Base-by-base conservation (phyloP, 257 asterid genomes). In the Solanum chiquidenum region DNA sequence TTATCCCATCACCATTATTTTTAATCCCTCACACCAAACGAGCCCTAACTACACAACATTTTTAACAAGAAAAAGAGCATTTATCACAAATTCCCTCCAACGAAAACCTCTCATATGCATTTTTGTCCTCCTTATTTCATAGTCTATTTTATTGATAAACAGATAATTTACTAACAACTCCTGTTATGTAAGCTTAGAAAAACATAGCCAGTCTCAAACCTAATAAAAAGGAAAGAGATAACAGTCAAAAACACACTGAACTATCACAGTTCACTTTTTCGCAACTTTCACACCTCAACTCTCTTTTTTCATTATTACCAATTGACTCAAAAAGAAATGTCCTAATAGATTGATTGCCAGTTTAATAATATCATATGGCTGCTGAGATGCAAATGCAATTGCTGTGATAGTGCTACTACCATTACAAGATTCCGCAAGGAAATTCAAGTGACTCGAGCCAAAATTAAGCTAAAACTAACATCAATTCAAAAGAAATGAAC, bases 401-500 rank as follows among this genome's bases (percentile, higher is more conserved):
- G 25, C 33, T 37, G 6, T 10, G 29, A 35, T 21, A 29, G 75
- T 69, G 23, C 9, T 27, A 74, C 8, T 40, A 35, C 18, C 8
- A 21, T 20, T 35, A 33, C 1, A 37, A 74, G 52, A 35, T 74
- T 74, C 9, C 1, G 13, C 83, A 21, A 74, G 38, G 75, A 69
- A 69, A 33, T 20, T 72, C 27, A 13, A 72, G 44, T 33, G 27
- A 38, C 20, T 75, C 34, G 21, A 46, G 20, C 8, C 16, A 46
- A 80, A 46, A 80, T 46, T 80, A 29, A 46, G 68, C 85, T 1
- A 27, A 80, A 80, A 46, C 3, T 46, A 46, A 16, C 40, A 79
- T 16, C 7, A 44, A 44, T 29, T 14, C 27, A 80, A 1, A 4
- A 75, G 80, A 75, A 55, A 10, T 12, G 25, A 31, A 96, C 99